Evolutionary conservation across 2,329 filamentous ascomycete species (phyloP), one percentile per base, ranked within the genome.

Genomic region (Leptographium procerum): DNA sequence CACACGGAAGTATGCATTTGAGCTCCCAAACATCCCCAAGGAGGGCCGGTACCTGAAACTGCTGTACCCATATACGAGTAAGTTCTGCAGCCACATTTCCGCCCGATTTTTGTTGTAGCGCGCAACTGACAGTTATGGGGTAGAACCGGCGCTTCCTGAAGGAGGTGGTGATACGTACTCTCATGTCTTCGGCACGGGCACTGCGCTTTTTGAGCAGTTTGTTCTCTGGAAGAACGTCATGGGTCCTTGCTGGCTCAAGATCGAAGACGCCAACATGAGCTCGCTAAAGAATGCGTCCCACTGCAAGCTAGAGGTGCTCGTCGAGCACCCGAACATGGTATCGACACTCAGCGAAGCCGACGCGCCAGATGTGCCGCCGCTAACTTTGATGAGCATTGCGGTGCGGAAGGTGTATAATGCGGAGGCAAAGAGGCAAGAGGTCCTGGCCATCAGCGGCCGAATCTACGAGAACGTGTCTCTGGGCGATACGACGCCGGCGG

Each of bases 151-250:
- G 22, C 71, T 99, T 40, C 80, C 89, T n/a, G 76, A 82, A 57
- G 86, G 87, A 61, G 73, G 82, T 47, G 94, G 94, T 31, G 85
- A 95, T 69, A 97, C 94, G 0, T 99, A 92, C 69, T 96, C 92
- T 1, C 89, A 89, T 64, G 86, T 96, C 28, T 99, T 99, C 65
- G 94, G 95, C 31, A 87, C 88, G 59, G 96, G 94, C 70, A 99
- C 94, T 0, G 85, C 89, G 1, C 78, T 99, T 0, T 99, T 99
- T 66, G 94, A 99, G 72, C 94, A 99, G 66, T 99, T 99, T 68
- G 94, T 99, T 24, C 79, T 99, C 6, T 96, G 91, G 88, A 97
- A 96, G 75, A 95, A 96, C 68, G 89, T 99, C 65, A 99, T 96
- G 92, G 94, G 94, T 1, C 94, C 94, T 33, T 97, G 94, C 70